These are phyloP conservation scores for Saussurea involucrata DNA, from an alignment of 129 eudicot species.

Conservation along the genomic window DNA sequence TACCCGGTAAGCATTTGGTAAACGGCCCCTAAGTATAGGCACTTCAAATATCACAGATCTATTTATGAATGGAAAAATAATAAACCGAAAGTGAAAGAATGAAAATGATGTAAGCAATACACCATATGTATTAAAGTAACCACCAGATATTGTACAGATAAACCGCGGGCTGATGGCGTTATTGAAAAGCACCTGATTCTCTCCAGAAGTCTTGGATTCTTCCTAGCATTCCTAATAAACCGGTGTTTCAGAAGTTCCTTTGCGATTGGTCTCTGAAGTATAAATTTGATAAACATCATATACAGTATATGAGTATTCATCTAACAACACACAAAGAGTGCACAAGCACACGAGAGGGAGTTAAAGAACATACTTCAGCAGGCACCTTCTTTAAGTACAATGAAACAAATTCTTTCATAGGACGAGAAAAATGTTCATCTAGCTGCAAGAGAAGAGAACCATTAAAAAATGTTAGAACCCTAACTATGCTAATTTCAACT, in stretches of 20 bases:
- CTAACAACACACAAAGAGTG: background rate
- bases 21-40: too few relatives aligned
- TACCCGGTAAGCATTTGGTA: too few relatives aligned
- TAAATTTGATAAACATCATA: background rate
- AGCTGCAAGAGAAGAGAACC: constrained; percentile 57
- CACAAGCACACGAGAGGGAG: background rate
- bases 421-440: constrained; percentile 96
- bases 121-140: background rate
- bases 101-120: background rate
- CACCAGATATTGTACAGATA: background rate
- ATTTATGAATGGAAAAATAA: background rate
- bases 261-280: constrained; percentile 84
- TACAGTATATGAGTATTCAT: background rate
- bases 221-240: constrained; percentile 72
- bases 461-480: constrained; percentile 8
- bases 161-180: background rate
- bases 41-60: background rate
- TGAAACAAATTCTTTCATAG: constrained; percentile 85
- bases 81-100: background rate
- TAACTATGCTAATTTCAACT: constrained; percentile 2
- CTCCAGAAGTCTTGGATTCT: constrained; percentile 83
- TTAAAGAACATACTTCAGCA: constrained; percentile 65
- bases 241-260: constrained; percentile 92
- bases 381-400: constrained; percentile 80
- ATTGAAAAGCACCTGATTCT: constrained; percentile 63